Evolutionary conservation across 1,284 basidiomycete genomes (phyloP).

Genomic region (Ustilago nuda): DNA sequence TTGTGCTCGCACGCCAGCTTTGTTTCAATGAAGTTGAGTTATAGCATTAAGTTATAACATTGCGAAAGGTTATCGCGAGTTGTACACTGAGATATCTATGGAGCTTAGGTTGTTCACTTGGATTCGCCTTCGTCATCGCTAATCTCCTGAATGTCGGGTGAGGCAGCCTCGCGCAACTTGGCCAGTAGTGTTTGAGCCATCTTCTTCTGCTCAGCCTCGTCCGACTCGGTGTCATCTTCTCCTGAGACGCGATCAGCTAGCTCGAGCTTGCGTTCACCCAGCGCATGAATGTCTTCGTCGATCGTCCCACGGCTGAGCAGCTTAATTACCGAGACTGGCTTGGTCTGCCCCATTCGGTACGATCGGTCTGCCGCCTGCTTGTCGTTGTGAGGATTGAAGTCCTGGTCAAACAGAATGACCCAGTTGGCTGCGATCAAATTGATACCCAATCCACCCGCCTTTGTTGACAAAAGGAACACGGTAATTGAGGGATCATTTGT

Average conservation of each 20-base stretch:
- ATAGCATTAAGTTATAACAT: background rate
- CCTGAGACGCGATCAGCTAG: constrained; percentile 64
- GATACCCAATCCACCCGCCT: constrained; percentile 79
- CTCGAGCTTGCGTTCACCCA: constrained; percentile 61
- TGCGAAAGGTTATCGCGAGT: background rate
- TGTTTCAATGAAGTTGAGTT: background rate
- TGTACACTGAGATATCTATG: background rate
- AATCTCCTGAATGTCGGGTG: constrained; percentile 34
- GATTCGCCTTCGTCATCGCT: constrained; percentile 26
- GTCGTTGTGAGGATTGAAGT: constrained; percentile 77
- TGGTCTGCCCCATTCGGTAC: constrained; percentile 96
- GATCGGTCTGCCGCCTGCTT: constrained; percentile 96
- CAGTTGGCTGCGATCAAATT: constrained; percentile 77
- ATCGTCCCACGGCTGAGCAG: constrained; percentile 92
- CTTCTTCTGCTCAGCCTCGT: constrained; percentile 54
- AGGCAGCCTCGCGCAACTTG: constrained; percentile 46
- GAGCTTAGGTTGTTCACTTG: background rate
- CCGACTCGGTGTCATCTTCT: constrained; percentile 54
- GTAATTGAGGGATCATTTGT: constrained; percentile 91
- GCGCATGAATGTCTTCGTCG: constrained; percentile 72
- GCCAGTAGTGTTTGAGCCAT: constrained; percentile 54
- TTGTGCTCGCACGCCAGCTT: background rate
- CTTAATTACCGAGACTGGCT: constrained; percentile 88
- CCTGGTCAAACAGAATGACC: constrained; percentile 83
- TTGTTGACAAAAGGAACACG: constrained; percentile 93